Evolutionary conservation across 2,329 filamentous ascomycete species (phyloP).

Genomic region (Diplodia scrobiculata): DNA sequence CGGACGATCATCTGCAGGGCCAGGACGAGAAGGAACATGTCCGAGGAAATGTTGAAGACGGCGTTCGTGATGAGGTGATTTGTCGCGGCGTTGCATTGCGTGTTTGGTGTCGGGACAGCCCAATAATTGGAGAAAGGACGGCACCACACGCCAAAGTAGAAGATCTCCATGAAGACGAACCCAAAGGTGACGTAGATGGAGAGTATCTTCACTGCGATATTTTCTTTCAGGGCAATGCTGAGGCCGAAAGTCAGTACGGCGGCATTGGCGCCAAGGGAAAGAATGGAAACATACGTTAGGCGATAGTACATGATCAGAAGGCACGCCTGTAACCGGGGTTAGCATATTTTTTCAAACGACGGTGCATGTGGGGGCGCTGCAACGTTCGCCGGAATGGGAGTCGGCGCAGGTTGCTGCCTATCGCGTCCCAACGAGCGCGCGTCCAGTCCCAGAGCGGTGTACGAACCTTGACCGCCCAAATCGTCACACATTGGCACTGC

Average conservation of each 20-base stretch:
- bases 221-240: slow-evolving; percentile 39
- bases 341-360: slow-evolving; percentile 32
- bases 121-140: slow-evolving; percentile 45
- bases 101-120: slow-evolving; percentile 36
- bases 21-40: slow-evolving; percentile 43
- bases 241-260: neutral
- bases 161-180: slow-evolving; percentile 46
- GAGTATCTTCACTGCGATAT: slow-evolving; percentile 41
- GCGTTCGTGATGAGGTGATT: slow-evolving; percentile 52
- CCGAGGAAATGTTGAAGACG: slow-evolving; percentile 48
- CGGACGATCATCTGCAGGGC: slow-evolving; percentile 47
- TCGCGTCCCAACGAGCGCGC: neutral
- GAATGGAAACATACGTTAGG: slow-evolving; percentile 37
- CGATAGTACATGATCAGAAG: slow-evolving; percentile 46
- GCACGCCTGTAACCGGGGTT: slow-evolving; percentile 33
- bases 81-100: slow-evolving; percentile 50
- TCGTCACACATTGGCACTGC: slow-evolving; percentile 42
- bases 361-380: neutral
- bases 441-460: neutral
- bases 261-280: neutral
- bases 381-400: neutral
- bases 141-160: slow-evolving; percentile 48
- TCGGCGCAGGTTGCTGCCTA: neutral
- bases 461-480: slow-evolving; percentile 41
- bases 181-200: slow-evolving; percentile 41